Evolutionary conservation across 306 rosid species (phyloP), one percentile per base, ranked within the genome.

Genomic region (Arachis stenosperma): DNA sequence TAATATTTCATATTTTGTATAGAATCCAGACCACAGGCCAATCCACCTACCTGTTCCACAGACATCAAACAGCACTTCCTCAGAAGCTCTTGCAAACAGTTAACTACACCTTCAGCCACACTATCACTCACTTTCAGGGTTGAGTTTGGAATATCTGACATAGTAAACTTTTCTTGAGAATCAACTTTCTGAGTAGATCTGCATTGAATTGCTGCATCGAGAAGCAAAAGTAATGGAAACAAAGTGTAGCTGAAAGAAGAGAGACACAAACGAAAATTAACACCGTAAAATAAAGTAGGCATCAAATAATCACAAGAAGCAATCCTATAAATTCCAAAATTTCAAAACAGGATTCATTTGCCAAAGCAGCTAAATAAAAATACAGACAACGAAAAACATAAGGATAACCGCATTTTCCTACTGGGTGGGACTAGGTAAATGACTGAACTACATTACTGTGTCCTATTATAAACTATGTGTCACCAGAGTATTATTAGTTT

Each of bases 41-140:
- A 81, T 64, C 52, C 68, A 72, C 76, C 63, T 54, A 94, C 98
- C 98, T 91, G 98, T 66, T 91, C 92, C 77, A 86, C 89, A 52
- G 98, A 91, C 78, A 78, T 88, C 75, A 94, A 75, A 73, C 46
- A 67, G 75, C 98, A 94, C 89, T 94, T 94, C 63, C 63, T 84
- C 65, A 94, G 83, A 70, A 94, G 91, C 68, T 89, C 97, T 79
- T 86, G 89, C 76, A 94, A 86, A 86, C 98, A 94, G 51, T 70
- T 82, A 70, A 94, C 86, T 27, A 89, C 88, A 29, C 96, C 95
- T 91, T 94, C 97, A 12, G 97, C 98, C 78, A 94, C 86, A 2
- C 70, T 57, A 62, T 94, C 98, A 60, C 87, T 85, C 81, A 94
- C 89, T 82, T 72, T 72, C 66, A 75, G 69, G 22, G 85, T 86